Evolutionary conservation across 768 basidiomycete species (phyloP).

Genomic region (Tulasnella sp.): DNA sequence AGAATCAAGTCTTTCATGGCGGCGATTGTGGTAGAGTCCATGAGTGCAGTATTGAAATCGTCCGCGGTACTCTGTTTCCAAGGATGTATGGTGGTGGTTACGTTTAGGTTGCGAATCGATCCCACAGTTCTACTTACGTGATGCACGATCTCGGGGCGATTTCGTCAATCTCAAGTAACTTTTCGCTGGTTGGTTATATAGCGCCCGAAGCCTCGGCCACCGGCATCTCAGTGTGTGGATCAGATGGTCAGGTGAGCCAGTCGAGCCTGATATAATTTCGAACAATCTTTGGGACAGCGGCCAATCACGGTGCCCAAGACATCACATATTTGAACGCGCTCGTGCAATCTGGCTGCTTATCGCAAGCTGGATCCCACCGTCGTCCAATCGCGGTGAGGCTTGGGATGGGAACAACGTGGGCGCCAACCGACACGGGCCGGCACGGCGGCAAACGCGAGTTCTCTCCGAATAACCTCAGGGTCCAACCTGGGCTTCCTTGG

Average conservation of each 20-base stretch:
- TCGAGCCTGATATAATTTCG: neutral
- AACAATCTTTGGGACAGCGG: too few relatives aligned
- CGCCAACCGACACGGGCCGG: neutral
- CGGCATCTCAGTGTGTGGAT: neutral
- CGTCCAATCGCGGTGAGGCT: neutral
- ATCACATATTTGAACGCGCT: neutral
- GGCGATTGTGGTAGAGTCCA: neutral
- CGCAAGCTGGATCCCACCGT: neutral
- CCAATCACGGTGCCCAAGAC: neutral
- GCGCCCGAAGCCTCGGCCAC: neutral
- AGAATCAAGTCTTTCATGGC: neutral
- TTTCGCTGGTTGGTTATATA: neutral
- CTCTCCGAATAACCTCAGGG: neutral
- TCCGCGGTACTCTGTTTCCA: too few relatives aligned
- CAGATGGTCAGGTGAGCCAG: neutral
- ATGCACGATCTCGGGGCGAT: neutral
- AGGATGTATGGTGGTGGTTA: neutral
- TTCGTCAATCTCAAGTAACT: neutral
- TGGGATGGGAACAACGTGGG: neutral
- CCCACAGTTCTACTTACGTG: neutral
- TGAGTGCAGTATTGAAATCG: too few relatives aligned
- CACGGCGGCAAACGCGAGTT: conserved; percentile 1
- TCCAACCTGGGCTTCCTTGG: neutral
- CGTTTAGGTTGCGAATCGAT: neutral
- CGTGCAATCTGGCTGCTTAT: neutral